These are phyloP conservation scores for Vitis amurensis DNA, from an alignment of 164 flowering plant genomes.

Conservation along the genomic window DNA sequence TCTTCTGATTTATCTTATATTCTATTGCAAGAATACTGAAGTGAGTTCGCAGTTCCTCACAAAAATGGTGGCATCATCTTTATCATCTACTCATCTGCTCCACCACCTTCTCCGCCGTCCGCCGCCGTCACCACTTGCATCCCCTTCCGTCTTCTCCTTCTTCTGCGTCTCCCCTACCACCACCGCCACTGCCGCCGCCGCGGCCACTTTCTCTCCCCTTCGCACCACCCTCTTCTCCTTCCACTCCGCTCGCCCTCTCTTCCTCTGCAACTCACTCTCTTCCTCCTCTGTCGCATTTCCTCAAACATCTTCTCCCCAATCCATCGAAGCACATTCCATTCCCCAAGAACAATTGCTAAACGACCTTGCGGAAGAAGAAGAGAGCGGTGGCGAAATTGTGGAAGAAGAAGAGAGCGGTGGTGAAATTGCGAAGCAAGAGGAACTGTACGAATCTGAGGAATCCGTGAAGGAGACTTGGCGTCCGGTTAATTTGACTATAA, in stretches of 20 bases:
- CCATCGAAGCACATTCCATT: neutral
- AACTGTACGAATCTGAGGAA: constrained; percentile 12
- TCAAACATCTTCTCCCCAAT: neutral
- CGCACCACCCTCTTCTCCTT: neutral
- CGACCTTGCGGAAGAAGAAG: constrained; percentile 10
- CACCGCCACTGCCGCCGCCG: neutral
- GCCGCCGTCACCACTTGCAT: neutral
- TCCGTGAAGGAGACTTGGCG: constrained; percentile 14
- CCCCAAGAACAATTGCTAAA: neutral
- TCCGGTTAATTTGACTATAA: constrained; percentile 30
- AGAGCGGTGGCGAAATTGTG: neutral
- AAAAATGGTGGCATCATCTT: constrained; percentile 15
- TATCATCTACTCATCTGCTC: constrained; percentile 7
- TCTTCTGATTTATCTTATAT: too few species aligned
- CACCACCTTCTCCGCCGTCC: constrained; percentile 15
- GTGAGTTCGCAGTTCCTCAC: too few species aligned
- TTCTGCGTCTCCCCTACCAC: constrained; percentile 3
- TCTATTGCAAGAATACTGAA: too few species aligned
- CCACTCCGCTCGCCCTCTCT: neutral
- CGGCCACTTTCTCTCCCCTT: neutral
- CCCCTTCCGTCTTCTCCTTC: constrained; percentile 3
- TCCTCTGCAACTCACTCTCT: constrained; percentile 3
- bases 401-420: constrained; percentile 9
- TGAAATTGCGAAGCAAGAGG: constrained; percentile 2
- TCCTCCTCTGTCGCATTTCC: neutral